Evolutionary conservation across 768 basidiomycete genomes (phyloP).

Genomic region (Obba rivulosa): DNA sequence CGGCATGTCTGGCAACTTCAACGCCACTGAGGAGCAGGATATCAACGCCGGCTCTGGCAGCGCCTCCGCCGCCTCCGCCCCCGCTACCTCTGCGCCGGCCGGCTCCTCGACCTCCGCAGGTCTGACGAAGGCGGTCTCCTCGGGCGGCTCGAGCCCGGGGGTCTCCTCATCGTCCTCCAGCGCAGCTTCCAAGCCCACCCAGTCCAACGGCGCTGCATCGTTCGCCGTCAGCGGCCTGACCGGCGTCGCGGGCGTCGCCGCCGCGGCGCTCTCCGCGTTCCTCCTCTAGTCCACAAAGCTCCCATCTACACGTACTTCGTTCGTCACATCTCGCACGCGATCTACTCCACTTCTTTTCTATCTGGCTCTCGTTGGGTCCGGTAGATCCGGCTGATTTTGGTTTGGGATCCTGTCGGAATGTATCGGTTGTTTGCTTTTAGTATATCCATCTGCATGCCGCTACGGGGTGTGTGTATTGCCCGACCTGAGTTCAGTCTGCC

Average conservation of each 20-base stretch:
- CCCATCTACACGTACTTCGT: too few species aligned
- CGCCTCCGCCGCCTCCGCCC: slow-evolving; percentile 24
- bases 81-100: slow-evolving; percentile 6
- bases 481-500: too few species aligned
- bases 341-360: too few species aligned
- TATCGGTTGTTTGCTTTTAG: too few species aligned
- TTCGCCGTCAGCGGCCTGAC: slow-evolving; percentile 9
- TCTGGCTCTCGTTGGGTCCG: too few species aligned
- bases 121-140: too few species aligned
- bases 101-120: neutral
- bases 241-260: slow-evolving; percentile 14
- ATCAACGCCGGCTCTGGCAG: slow-evolving; percentile 56
- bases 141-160: slow-evolving; percentile 28
- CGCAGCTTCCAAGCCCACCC: slow-evolving; percentile 1
- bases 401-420: too few species aligned
- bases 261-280: slow-evolving; percentile 10
- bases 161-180: slow-evolving; percentile 2
- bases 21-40: slow-evolving; percentile 43
- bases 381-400: too few species aligned
- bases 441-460: too few species aligned
- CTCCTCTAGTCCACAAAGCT: slow-evolving; percentile 6
- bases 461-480: too few species aligned
- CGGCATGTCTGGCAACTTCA: slow-evolving; percentile 73
- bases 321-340: too few species aligned
- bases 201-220: slow-evolving; percentile 11